These are phyloP conservation scores for Botrytis fragariae DNA, from an alignment of 2,329 filamentous ascomycete species.

Conservation along the genomic window DNA sequence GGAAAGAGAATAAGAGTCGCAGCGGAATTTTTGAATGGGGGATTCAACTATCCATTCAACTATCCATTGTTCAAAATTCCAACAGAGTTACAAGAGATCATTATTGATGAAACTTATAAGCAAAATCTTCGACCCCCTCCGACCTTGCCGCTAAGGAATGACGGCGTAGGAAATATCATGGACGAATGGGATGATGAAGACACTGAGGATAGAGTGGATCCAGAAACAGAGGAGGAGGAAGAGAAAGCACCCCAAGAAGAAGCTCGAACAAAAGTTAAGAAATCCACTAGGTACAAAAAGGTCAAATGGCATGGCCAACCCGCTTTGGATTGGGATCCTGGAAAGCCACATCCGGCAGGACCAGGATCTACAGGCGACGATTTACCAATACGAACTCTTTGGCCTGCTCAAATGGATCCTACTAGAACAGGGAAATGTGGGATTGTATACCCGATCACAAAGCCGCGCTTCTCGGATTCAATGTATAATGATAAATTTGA, in stretches of 20 bases:
- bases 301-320: neutral
- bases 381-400: neutral
- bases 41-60: constrained; percentile 9
- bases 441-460: neutral
- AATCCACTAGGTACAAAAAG: neutral
- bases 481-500: neutral
- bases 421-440: neutral
- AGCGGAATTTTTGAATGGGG: constrained; percentile 10
- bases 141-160: fast-evolving
- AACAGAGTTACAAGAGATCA: neutral
- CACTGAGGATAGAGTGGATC: too few species aligned
- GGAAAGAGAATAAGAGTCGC: constrained; percentile 10
- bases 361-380: neutral
- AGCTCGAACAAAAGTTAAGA: constrained; percentile 14
- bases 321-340: neutral
- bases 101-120: neutral
- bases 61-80: constrained; percentile 10
- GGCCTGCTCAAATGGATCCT: constrained; percentile 12
- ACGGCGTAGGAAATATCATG: fast-evolving
- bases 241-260: neutral
- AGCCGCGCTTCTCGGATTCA: neutral
- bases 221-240: neutral
- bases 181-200: neutral
- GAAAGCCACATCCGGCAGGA: neutral
- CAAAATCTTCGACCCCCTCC: neutral